These are phyloP conservation scores for Ceratocystis cacaofunesta DNA, from an alignment of 2,329 filamentous ascomycete species.

Conservation along the genomic window DNA sequence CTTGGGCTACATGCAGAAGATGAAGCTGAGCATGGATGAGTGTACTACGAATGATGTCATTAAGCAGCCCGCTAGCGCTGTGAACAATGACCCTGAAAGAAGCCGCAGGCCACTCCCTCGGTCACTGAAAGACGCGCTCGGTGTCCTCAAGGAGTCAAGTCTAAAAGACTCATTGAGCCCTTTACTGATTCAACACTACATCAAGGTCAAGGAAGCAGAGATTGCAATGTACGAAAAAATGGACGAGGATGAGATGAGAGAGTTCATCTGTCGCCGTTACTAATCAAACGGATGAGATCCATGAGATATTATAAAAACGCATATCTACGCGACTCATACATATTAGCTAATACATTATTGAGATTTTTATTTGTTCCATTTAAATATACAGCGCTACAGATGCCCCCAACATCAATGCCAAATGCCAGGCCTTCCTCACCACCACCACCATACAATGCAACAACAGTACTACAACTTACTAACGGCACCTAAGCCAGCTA, in stretches of 20 bases:
- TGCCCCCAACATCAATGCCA: not conserved
- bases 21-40: constrained; percentile 35
- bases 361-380: not conserved
- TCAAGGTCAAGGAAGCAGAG: constrained; percentile 45
- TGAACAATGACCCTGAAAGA: not conserved
- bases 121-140: constrained; percentile 39
- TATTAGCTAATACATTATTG: not conserved
- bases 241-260: constrained; percentile 31
- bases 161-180: constrained; percentile 33
- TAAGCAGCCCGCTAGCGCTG: constrained; percentile 29
- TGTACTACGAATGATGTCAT: constrained; percentile 37
- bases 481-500: not conserved
- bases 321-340: not conserved
- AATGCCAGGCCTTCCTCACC: not conserved
- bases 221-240: constrained; percentile 35
- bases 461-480: constrained; percentile 3
- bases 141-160: constrained; percentile 33
- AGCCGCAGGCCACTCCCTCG: constrained; percentile 30
- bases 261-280: constrained; percentile 54
- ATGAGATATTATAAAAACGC: not conserved
- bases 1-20: constrained; percentile 1
- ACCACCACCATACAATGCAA: not conserved
- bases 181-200: constrained; percentile 41
- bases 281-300: constrained; percentile 23
- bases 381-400: constrained; percentile 5